Conservation (phyloP, 768 basidiomycete species). For the Peribolospora baueri region DNA sequence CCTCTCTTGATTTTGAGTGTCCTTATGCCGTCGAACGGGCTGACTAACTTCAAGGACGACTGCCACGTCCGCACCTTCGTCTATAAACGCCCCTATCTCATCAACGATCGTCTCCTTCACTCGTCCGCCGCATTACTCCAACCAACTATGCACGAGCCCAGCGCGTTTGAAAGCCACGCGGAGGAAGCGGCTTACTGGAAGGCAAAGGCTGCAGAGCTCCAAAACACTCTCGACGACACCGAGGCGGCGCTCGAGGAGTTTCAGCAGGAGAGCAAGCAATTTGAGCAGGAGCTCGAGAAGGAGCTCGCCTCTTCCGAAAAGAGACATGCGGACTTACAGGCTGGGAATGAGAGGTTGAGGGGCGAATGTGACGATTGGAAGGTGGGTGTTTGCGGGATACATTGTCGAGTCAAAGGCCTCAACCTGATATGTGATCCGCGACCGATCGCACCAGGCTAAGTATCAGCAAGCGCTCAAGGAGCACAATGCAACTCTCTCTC, state of each 20-base stretch:
- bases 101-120: no score
- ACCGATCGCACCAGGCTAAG: conserved; percentile 14
- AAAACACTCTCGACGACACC: conserved; percentile 62
- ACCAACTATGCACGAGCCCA: no score
- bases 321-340: conserved; percentile 30
- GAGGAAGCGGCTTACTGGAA: conserved; percentile 13
- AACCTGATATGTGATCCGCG: background rate
- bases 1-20: no score
- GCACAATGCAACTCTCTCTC: conserved; percentile 70
- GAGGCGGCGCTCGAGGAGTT: conserved; percentile 68
- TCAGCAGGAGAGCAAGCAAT: conserved; percentile 62
- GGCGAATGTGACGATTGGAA: conserved; percentile 77
- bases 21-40: no score
- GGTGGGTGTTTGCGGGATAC: conserved; percentile 26
- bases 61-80: no score
- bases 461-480: conserved; percentile 19
- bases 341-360: conserved; percentile 36
- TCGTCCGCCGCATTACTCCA: no score
- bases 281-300: conserved; percentile 76
- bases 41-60: no score
- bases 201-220: conserved; percentile 21
- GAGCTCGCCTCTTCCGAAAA: conserved; percentile 74
- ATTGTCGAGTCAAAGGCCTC: background rate
- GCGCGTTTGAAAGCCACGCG: background rate
- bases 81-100: no score